Percentiles rank a stretch among this genome's conserved stretches.
Conservation (phyloP, 1,284 basidiomycete species). For the Grifola frondosa region DNA sequence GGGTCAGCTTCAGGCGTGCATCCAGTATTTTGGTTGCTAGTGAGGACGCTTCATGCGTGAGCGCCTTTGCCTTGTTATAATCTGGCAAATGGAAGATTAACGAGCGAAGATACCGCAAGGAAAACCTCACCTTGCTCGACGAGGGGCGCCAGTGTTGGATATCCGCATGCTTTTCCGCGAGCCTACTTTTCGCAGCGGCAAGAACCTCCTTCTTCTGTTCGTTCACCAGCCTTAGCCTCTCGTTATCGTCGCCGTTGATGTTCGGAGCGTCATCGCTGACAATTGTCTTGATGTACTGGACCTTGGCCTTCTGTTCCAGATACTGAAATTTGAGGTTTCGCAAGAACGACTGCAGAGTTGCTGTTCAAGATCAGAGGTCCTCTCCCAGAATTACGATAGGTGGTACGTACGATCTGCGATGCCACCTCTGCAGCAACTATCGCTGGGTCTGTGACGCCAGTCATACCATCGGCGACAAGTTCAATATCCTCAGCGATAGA, state of each 20-base stretch:
- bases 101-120: background rate
- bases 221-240: conserved; percentile 58
- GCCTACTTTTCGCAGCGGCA: conserved; percentile 59
- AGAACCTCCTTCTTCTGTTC: conserved; percentile 68
- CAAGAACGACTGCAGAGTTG: conserved; percentile 61
- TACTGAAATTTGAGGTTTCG: conserved; percentile 86
- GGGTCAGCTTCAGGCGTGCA: conserved; percentile 72
- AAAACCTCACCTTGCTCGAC: conserved; percentile 59
- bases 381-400: no score
- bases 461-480: conserved; percentile 17
- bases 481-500: conserved; percentile 16
- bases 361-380: background rate
- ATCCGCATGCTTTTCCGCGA: conserved; percentile 61
- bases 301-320: conserved; percentile 84
- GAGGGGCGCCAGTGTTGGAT: conserved; percentile 60
- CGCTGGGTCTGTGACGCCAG: conserved; percentile 25
- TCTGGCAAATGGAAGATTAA: conserved; percentile 38
- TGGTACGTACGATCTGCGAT: conserved; percentile 22
- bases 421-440: conserved; percentile 25
- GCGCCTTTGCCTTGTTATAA: conserved; percentile 51
- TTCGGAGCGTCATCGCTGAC: conserved; percentile 79
- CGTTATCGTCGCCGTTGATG: conserved; percentile 74
- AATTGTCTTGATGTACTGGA: conserved; percentile 81
- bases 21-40: conserved; percentile 78
- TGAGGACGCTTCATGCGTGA: conserved; percentile 53